Evolutionary conservation across 768 basidiomycete species (phyloP), one percentile per base, ranked within the genome.

Genomic region (Mycena indigotica): DNA sequence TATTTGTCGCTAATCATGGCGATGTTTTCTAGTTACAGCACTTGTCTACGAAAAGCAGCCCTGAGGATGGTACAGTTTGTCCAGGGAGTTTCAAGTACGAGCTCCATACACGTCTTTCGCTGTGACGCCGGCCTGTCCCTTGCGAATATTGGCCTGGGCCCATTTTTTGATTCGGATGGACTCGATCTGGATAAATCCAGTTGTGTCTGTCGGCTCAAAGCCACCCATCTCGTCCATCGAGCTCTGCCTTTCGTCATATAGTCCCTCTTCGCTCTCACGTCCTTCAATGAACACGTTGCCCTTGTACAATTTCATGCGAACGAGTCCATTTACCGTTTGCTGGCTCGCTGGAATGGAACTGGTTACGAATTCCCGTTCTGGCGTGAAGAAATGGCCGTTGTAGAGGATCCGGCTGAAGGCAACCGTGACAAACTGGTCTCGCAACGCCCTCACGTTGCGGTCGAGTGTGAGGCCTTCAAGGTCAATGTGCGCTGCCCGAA

Each of bases 311-410:
- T 93, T 93, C 66, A 99, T 75, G 55, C 89, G 84, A 52, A 98
- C 95, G 45, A 88, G 72, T 45, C 97, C 97, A 67, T 98, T 98
- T 63, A 99, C 97, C 24, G 95, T 97, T 74, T 91, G 83, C 79
- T 99, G 97, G 72, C 91, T 93, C 39, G 93, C 87, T 3, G 95
- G 93, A 69, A 98, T 93, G 53, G 91, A 84, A 67, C 88, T 86
- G 41, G 88, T 89, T 68, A 98, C 77, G 69, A 98, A 98, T 76
- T 98, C 97, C 63, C 96, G 84, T 76, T 98, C 97, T 45, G 97
- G 95, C n/a, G 95, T 96, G 84, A 98, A 99, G 86, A 94, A 98
- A 78, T 96, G 94, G 32, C 96, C 97, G 70, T 98, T 98, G 82
- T 99, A 98, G 48, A 99, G 78, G 68, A 99, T 95, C 65, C 88